These are phyloP conservation scores for Neoboletus subvelutipes DNA, from an alignment of 768 basidiomycete species.

Conservation along the genomic window DNA sequence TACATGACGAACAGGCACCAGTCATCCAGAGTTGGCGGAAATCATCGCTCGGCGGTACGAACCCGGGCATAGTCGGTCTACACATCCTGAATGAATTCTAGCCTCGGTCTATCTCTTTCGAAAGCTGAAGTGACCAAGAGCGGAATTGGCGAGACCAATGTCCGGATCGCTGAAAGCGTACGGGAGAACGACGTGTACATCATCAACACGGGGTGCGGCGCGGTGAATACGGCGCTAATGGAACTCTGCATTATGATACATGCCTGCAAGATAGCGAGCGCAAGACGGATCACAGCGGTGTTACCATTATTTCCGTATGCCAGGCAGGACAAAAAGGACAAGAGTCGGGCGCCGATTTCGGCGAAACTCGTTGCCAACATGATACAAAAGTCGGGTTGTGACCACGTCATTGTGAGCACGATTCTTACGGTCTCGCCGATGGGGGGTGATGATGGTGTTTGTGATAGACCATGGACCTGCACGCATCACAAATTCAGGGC, in stretches of 20 bases:
- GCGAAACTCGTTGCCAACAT: constrained; percentile 99
- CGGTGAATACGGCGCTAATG: constrained; percentile 94
- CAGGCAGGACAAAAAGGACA: constrained; percentile 99
- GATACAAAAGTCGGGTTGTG: constrained; percentile 88
- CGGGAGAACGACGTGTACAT: constrained; percentile 99
- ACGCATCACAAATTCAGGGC: constrained; percentile 98
- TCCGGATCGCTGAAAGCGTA: constrained; percentile 91
- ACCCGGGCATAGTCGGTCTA: constrained; percentile 9
- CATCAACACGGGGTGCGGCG: constrained; percentile 86
- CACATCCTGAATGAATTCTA: constrained; percentile 38
- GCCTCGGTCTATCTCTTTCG: constrained; percentile 86
- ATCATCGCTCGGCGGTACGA: constrained; percentile 86
- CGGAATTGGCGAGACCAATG: constrained; percentile 88
- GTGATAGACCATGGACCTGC: constrained; percentile 92
- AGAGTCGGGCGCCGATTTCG: constrained; percentile 95
- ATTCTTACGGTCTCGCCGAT: neutral
- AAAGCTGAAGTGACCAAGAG: constrained; percentile 86
- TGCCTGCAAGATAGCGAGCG: constrained; percentile 99
- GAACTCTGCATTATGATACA: constrained; percentile 99
- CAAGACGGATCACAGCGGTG: constrained; percentile 97
- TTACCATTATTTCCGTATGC: constrained; percentile 97
- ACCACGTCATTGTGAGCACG: constrained; percentile 89
- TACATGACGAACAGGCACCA: constrained; percentile 63
- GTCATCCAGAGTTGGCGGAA: constrained; percentile 93
- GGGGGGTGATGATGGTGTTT: constrained; percentile 1